Evolutionary conservation across 176 grass and related monocot species (phyloP), one percentile per base, ranked within the genome.

Genomic region (Carex scoparia): DNA sequence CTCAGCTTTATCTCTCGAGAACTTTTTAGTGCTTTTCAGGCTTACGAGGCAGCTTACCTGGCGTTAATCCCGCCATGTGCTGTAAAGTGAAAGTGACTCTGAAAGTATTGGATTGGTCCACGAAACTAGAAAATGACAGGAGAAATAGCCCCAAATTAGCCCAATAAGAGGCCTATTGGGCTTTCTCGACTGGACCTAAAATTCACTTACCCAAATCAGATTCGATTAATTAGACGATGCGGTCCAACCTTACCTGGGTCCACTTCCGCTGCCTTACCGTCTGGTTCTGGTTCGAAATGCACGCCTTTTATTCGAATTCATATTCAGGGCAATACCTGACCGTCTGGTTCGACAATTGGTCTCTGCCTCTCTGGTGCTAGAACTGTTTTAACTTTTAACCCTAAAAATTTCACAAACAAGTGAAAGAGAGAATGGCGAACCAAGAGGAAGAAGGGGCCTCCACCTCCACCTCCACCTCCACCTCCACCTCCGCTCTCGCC

Each of bases 381-480:
- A 67, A 72, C 7, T 28, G 23, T 53, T 75, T 75, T 42, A 68
- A 68, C 49, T 53, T 75, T 75, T 42, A 68, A 68, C 49, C 49
- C 46, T 76, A 56, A 32, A 75, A 11, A 27, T 13, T 75, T 42
- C 6, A 68, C 37, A 10, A 11, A 31, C 42, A 83, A 83, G 80
- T 10, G 51, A 46, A 83, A 1, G 10, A 38, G 3, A 51, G 51
- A 51, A 83, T 62, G 63, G 51, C n/a, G 61, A 65, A 83, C 53
- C 16, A 66, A 48, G 8, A 83, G 28, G 62, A 83, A 80, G 67
- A 81, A 70, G 86, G 90, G 9, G 11, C 57, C 48, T 87, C 86
- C 14, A 81, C 79, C 55, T 58, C 80, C 12, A 44, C 11, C 69
- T 35, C 63, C 10, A 55, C 16, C n/a, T 61, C 70, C 12, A 44